These are phyloP conservation scores for Xylaria multiplex DNA, from an alignment of 2,329 filamentous ascomycete species.

Conservation along the genomic window DNA sequence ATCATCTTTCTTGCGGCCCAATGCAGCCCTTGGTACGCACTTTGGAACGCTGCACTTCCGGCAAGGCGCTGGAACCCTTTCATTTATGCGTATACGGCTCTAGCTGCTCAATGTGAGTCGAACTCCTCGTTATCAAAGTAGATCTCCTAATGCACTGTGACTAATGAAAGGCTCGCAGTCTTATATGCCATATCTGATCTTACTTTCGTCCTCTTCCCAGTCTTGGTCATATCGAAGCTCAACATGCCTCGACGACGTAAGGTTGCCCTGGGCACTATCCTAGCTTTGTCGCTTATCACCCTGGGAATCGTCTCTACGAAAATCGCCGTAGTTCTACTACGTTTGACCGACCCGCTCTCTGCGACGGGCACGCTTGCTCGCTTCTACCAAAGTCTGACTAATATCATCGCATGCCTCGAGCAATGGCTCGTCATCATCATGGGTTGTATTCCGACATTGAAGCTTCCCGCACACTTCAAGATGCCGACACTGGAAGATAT, in stretches of 20 bases:
- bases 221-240: constrained; percentile 23
- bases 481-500: background rate
- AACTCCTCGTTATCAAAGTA: background rate
- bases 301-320: background rate
- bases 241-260: constrained; percentile 15
- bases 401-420: constrained; percentile 1
- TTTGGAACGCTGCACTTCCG: background rate
- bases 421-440: constrained; percentile 28
- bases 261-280: background rate
- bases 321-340: background rate
- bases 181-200: constrained; percentile 17
- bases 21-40: background rate
- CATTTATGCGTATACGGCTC: constrained; percentile 6
- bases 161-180: background rate
- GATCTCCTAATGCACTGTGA: background rate
- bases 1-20: constrained; percentile 3
- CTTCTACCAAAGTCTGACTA: background rate
- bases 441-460: constrained; percentile 14
- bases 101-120: constrained; percentile 11
- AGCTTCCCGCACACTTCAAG: constrained; percentile 13
- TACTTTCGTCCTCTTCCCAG: constrained; percentile 18
- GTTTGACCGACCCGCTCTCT: background rate
- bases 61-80: background rate
- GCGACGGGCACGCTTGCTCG: background rate
- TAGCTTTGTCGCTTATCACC: background rate